phyloP scores from a whole-genome alignment of 257 asterid species.

The Penstemon newberryi region DNA sequence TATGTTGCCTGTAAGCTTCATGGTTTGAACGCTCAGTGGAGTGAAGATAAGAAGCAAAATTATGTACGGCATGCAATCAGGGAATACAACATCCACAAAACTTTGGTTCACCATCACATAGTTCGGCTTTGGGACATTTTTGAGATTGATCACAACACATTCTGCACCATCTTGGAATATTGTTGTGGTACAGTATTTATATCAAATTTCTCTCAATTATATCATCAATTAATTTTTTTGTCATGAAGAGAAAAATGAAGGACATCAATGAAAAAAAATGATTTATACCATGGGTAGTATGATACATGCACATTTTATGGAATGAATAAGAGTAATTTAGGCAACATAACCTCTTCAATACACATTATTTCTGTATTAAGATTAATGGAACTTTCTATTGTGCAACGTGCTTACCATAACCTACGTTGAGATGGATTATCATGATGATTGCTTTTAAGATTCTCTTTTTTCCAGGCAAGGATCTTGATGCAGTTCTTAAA shows the following conservation, averaged over 20 bases:
- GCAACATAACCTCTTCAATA: slow-evolving; percentile 2
- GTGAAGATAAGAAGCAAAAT: slow-evolving; percentile 98
- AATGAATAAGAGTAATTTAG: not conserved
- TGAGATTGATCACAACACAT: slow-evolving; percentile 95
- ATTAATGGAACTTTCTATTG: slow-evolving; percentile 9
- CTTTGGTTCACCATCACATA: slow-evolving; percentile 86
- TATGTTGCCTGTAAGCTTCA: slow-evolving; percentile 99
- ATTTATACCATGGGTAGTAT: not conserved
- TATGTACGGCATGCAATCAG: slow-evolving; percentile 96
- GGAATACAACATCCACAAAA: slow-evolving; percentile 97
- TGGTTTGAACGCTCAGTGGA: slow-evolving; percentile 96
- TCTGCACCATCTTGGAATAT: slow-evolving; percentile 95
- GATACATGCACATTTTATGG: slow-evolving; percentile 2
- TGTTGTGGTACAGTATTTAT: slow-evolving; percentile 71
- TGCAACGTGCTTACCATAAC: not conserved
- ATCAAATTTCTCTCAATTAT: slow-evolving; percentile 3
- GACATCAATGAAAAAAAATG: slow-evolving; percentile 1
- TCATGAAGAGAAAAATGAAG: not conserved
- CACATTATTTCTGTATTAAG: not conserved
- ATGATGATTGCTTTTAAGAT: slow-evolving; percentile 6
- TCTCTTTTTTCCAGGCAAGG: slow-evolving; percentile 66
- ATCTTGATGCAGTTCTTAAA: slow-evolving; percentile 95
- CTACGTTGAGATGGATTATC: not conserved
- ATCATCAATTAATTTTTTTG: slow-evolving; percentile 7
- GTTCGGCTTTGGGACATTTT: slow-evolving; percentile 99